Base-by-base conservation (phyloP, 2,329 filamentous ascomycete species). In the Chlorencoelia australis region DNA sequence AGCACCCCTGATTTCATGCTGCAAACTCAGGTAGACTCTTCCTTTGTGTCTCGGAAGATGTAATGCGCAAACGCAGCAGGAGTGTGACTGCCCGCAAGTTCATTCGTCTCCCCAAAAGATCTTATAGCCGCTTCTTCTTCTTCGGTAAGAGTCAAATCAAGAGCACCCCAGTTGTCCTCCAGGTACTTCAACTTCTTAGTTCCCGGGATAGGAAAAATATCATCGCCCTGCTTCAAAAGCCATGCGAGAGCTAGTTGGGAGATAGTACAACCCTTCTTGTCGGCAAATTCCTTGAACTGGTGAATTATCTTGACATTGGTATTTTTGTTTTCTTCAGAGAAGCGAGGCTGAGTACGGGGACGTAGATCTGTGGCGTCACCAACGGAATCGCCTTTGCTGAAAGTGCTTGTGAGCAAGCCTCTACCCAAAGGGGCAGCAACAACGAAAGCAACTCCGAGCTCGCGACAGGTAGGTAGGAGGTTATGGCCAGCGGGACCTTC, bases 361-460 rank as follows among this genome's bases (percentile, higher is more conserved):
- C 21, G 21, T 7, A 24, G 21, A 24, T 24, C 21, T 11, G 7
- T 24, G 21, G 21, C 7, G 21, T 24, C 21, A 7, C 11, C 7
- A 11, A 11, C 11, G 21, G 21, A 7, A 24, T 7, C 7, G 21
- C 7, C 7, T 7, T 24, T 11, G 21, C 7, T 24, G 21, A 33
- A 39, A 11, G 13, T 36, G 16, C 10, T 64, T 0, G 65, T 68
- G 35, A 73, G 42, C 30, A 60, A 57, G 1, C 62, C 61, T 7
- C 73, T 64, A 1, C 73, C 73, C 4, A 80, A 63, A 2, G 75
- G 75, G 8, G 65, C 68, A 56, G 74, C 77, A 2, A 69, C 66
- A 2, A 80, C 63, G 4, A 73, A 56, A 1, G 71, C 59, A 4
- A 74, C 59, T 1, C 72, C 73, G 4, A 79, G 66, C 48, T 77